Evolutionary conservation across 179 eudicot species (phyloP), one percentile per base, ranked within the genome.

Genomic region (Silene coronaria): DNA sequence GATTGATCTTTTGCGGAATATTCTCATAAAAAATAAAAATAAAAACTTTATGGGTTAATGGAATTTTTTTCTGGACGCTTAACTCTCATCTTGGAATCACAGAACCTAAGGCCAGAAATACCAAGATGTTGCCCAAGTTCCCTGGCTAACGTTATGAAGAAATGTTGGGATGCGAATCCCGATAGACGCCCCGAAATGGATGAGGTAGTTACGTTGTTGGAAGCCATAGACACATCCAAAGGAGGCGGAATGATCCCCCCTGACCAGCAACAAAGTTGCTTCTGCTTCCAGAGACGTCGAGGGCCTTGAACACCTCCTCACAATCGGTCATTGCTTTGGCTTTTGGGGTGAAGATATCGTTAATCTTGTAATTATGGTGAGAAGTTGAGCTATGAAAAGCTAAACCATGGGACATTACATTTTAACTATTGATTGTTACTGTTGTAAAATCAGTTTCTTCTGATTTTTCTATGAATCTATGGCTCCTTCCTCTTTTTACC

Each of bases 81-180:
- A 36, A 57, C 27, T 22, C 32, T 73, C 71, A 10, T 9, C 38
- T 32, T 79, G 75, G 17, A 66, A 66, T 46, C 38, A 58, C 85
- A 95, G 99, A 95, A 95, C 78, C 74, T 95, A 86, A 87, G 99
- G 91, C 99, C 99, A 3, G 99, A 95, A 62, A 88, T 95, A 68
- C 97, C 99, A 19, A 88, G 99, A 80, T 95, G 99, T 75, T 95
- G 99, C 82, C 99, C 99, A 3, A 92, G 99, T 81, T 81, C 97
- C 45, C 78, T 95, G 71, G 95, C 91, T 21, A 90, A 89, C 64
- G 99, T 95, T 77, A 95, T 95, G 99, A 92, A 88, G 83, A 88
- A 91, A 71, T 95, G 98, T 76, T 93, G 98, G 98, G 98, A 93
- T 73, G 98, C 97, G 3, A 93, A 89, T 80, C 98, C 98, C 0